Percentiles rank a stretch among this genome's conserved stretches.
Conservation (phyloP, 805 yeast species). For the Wickerhamomyces alni region DNA sequence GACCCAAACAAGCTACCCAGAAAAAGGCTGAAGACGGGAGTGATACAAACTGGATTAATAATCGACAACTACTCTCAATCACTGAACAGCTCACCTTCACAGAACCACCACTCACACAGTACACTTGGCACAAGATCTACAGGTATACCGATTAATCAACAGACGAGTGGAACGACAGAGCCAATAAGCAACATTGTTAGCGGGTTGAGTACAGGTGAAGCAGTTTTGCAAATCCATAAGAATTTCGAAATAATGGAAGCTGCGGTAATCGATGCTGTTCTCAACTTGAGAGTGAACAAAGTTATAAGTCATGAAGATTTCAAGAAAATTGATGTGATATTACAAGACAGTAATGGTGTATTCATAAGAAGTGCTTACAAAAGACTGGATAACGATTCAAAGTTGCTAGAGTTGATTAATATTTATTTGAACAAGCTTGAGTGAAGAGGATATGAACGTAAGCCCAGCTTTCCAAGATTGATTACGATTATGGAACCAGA, state of each 20-base stretch:
- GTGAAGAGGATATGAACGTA: no score
- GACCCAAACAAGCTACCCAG: not conserved
- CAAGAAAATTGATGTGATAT: conserved; percentile 8
- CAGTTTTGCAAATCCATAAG: conserved; percentile 16
- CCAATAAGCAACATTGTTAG: no score
- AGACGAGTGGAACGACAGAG: no score
- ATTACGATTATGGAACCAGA: no score
- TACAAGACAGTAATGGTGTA: conserved; percentile 13
- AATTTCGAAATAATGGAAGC: conserved; percentile 18
- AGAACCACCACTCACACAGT: not conserved
- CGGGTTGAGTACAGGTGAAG: conserved; percentile 13
- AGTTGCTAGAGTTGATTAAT: conserved; percentile 16
- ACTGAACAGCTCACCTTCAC: not conserved
- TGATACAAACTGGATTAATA: conserved; percentile 5
- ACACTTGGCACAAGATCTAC: not conserved
- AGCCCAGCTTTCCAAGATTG: no score
- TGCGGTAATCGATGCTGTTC: conserved; percentile 15
- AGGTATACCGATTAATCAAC: no score
- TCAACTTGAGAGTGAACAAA: conserved; percentile 14
- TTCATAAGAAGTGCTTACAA: conserved; percentile 18
- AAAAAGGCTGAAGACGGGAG: not conserved
- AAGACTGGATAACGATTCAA: conserved; percentile 14
- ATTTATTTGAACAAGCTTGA: conserved; percentile 14
- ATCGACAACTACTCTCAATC: conserved; percentile 6
- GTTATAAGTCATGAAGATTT: conserved; percentile 16